These are phyloP conservation scores for Heliamphora exappendiculata DNA, from an alignment of 148 eudicot species.

Conservation along the genomic window DNA sequence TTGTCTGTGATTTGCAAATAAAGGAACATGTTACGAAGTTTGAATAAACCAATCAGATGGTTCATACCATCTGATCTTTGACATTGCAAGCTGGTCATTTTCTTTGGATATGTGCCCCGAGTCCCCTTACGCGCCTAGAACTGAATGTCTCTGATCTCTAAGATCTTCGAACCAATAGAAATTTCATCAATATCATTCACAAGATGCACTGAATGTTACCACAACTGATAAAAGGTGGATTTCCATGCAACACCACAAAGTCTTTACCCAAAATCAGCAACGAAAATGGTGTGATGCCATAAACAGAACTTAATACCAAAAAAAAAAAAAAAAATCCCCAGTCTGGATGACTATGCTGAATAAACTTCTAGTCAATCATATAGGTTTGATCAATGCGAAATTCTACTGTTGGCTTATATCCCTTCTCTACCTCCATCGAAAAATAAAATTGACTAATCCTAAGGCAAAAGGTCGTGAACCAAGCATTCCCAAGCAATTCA, in stretches of 20 bases:
- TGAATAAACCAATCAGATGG: not conserved
- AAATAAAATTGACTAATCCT: too few relatives aligned
- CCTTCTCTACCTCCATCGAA: too few relatives aligned
- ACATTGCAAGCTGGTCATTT: not conserved
- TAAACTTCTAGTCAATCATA: not conserved
- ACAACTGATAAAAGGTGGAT: not conserved
- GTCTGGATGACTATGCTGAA: not conserved
- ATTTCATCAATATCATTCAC: not conserved
- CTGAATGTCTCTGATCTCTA: not conserved
- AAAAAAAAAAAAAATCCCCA: not conserved
- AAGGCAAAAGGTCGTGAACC: too few relatives aligned
- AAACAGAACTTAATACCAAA: not conserved
- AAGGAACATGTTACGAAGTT: not conserved
- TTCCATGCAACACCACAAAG: not conserved
- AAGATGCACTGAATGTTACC: not conserved
- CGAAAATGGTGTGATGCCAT: not conserved
- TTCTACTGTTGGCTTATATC: too few relatives aligned
- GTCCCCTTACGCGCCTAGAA: not conserved
- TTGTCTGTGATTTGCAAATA: not conserved
- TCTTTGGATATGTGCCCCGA: not conserved
- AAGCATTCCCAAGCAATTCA: not conserved
- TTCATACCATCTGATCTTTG: not conserved
- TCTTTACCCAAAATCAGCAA: not conserved
- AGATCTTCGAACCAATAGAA: not conserved
- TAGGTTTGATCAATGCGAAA: not conserved